Conservation (phyloP, 2,329 filamentous ascomycete species). For the Didymellaceae sp. region DNA sequence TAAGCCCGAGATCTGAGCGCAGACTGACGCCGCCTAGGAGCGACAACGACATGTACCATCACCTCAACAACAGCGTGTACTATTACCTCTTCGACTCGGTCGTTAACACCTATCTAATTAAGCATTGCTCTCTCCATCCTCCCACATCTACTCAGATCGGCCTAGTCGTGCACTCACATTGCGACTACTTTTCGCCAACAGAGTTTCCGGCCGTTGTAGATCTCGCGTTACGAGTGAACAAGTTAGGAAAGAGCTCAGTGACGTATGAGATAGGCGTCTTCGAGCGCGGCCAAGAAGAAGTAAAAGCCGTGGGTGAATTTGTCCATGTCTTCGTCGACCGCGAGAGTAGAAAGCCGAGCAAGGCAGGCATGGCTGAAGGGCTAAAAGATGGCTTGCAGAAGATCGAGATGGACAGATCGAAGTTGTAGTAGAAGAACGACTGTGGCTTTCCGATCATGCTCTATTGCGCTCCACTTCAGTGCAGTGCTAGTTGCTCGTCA, state of each 20-base stretch:
- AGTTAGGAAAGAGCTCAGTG: conserved; percentile 84
- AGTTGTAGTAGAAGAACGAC: conserved; percentile 27
- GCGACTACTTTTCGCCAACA: conserved; percentile 82
- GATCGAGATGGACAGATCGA: conserved; percentile 31
- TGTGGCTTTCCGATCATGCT: background rate
- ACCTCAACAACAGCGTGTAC: conserved; percentile 91
- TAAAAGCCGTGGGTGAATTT: conserved; percentile 85
- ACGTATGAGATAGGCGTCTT: conserved; percentile 91
- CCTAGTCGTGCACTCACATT: conserved; percentile 84
- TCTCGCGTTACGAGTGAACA: conserved; percentile 80
- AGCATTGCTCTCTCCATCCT: conserved; percentile 76
- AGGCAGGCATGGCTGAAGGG: conserved; percentile 66
- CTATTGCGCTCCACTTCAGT: background rate
- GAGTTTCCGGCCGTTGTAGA: conserved; percentile 84
- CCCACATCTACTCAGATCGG: conserved; percentile 75
- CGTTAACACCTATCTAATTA: conserved; percentile 86
- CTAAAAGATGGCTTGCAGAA: conserved; percentile 57
- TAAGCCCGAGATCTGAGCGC: background rate
- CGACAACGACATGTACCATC: conserved; percentile 94
- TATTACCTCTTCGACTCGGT: conserved; percentile 89
- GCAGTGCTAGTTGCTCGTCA: background rate
- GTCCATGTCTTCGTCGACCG: conserved; percentile 89
- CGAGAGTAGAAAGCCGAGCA: conserved; percentile 70
- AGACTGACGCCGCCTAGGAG: conserved; percentile 57
- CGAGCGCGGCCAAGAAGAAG: conserved; percentile 71